A percentile compares a stretch with the other conserved stretches of the same genome.
These are phyloP conservation scores for Neopestalotiopsis sp. DNA, from an alignment of 2,329 filamentous ascomycete species.

Conservation along the genomic window DNA sequence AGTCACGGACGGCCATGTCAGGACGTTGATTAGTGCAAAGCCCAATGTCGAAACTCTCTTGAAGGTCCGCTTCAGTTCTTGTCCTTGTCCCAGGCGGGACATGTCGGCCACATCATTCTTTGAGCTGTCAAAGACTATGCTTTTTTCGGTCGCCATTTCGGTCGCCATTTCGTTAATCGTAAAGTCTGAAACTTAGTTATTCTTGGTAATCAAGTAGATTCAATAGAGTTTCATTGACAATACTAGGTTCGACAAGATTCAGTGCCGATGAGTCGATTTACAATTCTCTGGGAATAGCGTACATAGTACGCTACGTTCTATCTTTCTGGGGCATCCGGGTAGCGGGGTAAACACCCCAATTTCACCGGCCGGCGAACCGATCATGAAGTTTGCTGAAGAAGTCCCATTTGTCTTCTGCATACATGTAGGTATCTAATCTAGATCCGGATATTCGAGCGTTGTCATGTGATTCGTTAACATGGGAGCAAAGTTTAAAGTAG, in stretches of 20 bases:
- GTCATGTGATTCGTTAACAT: background rate
- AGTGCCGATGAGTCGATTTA: background rate
- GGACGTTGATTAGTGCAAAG: background rate
- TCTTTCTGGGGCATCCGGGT: background rate
- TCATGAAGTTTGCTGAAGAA: background rate
- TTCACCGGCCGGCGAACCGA: background rate
- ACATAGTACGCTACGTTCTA: background rate
- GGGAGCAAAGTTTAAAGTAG: background rate
- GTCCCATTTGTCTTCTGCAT: background rate
- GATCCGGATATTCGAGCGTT: background rate
- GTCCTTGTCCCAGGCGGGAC: background rate
- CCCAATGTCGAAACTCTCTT: background rate
- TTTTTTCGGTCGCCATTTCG: background rate
- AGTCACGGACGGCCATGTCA: background rate
- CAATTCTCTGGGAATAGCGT: background rate
- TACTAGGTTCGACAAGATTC: background rate
- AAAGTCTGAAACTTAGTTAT: background rate
- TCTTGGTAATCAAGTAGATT: background rate
- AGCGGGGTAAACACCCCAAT: background rate
- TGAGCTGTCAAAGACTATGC: background rate
- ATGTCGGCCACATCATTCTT: background rate
- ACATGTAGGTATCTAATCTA: background rate
- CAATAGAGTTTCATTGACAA: background rate
- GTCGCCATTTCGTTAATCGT: background rate
- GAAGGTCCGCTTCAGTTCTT: background rate